Evolutionary conservation across 1,139 yeast species (phyloP).

Genomic region (Pneumocystis jirovecii): DNA sequence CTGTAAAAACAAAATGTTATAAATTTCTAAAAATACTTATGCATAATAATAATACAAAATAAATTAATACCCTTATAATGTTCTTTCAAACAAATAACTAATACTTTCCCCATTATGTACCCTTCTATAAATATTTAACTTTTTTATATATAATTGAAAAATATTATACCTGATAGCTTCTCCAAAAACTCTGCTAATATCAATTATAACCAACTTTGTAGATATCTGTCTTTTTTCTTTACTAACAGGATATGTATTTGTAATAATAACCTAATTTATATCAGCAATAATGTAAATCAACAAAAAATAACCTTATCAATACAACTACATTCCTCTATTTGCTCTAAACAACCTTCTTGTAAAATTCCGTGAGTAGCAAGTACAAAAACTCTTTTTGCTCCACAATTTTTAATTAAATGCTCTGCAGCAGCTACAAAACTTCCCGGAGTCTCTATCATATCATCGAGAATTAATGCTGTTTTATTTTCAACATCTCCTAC

Average conservation of each 20-base stretch:
- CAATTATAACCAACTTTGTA: slow-evolving; percentile 66
- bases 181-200: slow-evolving; percentile 87
- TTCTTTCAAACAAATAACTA: not conserved
- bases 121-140: not conserved
- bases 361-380: slow-evolving; percentile 94
- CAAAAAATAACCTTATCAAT: slow-evolving; percentile 41
- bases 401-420: slow-evolving; percentile 86
- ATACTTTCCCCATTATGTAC: not conserved
- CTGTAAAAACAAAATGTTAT: not conserved
- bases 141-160: not conserved
- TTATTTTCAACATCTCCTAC: slow-evolving; percentile 90
- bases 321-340: slow-evolving; percentile 58
- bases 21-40: not conserved
- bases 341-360: slow-evolving; percentile 71
- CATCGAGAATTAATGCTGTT: slow-evolving; percentile 88
- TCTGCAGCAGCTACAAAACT: slow-evolving; percentile 95
- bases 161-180: slow-evolving; percentile 61
- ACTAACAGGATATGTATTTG: slow-evolving; percentile 86
- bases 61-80: not conserved
- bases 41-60: not conserved
- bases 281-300: not conserved
- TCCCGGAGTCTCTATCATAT: slow-evolving; percentile 90
- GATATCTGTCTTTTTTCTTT: slow-evolving; percentile 38
- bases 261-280: slow-evolving; percentile 51
- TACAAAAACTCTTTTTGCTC: slow-evolving; percentile 79